Conservation (phyloP, 1,284 basidiomycete species). For the Fomitopsis pinicola region DNA sequence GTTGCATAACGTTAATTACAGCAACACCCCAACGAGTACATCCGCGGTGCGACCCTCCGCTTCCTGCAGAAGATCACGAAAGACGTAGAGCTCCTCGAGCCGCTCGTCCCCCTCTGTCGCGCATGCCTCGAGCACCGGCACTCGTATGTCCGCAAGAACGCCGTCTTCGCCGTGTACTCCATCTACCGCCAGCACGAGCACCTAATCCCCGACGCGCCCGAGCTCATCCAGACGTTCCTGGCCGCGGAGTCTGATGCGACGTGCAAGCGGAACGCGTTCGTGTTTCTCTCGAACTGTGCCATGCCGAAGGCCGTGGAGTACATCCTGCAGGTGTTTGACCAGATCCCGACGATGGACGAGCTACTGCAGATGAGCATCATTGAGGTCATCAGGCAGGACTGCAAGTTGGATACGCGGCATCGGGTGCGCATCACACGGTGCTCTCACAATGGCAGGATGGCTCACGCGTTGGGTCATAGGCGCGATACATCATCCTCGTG, state of each 20-base stretch:
- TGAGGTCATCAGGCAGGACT: constrained; percentile 91
- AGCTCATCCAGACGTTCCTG: constrained; percentile 96
- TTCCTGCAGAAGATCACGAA: constrained; percentile 95
- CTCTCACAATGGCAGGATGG: neutral
- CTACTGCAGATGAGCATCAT: constrained; percentile 95
- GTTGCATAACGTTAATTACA: constrained; percentile 27
- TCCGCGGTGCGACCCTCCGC: constrained; percentile 93
- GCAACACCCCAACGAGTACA: constrained; percentile 99
- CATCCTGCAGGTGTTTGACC: constrained; percentile 82
- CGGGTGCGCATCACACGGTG: constrained; percentile 43
- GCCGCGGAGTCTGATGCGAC: constrained; percentile 96
- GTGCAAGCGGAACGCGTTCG: constrained; percentile 97
- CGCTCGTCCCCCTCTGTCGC: constrained; percentile 90
- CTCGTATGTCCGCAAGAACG: constrained; percentile 98
- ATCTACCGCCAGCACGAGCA: constrained; percentile 94
- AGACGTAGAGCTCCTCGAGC: constrained; percentile 94
- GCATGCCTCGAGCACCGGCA: constrained; percentile 97
- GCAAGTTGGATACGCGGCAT: constrained; percentile 79
- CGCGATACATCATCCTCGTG: constrained; percentile 91
- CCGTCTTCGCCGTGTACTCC: constrained; percentile 93
- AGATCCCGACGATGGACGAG: constrained; percentile 85
- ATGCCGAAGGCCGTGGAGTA: constrained; percentile 93
- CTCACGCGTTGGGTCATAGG: constrained; percentile 35
- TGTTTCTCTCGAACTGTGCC: constrained; percentile 87
- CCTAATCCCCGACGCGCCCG: constrained; percentile 95